Percentiles rank a stretch among this genome's conserved stretches.
These are phyloP conservation scores for Pseudogymnoascus sp. DNA, from an alignment of 2,329 filamentous ascomycete species.

Conservation along the genomic window DNA sequence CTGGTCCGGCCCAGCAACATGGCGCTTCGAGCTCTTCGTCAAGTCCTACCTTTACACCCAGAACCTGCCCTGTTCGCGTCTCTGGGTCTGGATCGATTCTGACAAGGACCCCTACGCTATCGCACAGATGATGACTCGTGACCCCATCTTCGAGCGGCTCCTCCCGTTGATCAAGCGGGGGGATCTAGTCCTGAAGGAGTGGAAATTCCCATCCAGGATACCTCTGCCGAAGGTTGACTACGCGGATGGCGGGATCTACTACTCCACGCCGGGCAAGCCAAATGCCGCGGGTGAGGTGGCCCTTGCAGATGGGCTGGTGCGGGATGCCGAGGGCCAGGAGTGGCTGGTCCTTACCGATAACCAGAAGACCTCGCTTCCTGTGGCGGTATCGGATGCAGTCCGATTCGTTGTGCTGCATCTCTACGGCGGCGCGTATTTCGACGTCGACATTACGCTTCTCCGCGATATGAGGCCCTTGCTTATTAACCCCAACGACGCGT, in stretches of 20 bases:
- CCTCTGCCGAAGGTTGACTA: conserved; percentile 42
- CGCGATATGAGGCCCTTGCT: conserved; percentile 48
- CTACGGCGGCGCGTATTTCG: conserved; percentile 46
- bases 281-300: conserved; percentile 28
- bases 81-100: conserved; percentile 48
- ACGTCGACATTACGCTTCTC: conserved; percentile 49
- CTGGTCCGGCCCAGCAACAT: conserved; percentile 50
- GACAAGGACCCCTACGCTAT: conserved; percentile 44
- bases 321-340: conserved; percentile 42
- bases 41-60: conserved; percentile 51
- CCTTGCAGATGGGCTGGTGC: conserved; percentile 44
- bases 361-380: conserved; percentile 50
- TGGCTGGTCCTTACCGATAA: conserved; percentile 47
- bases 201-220: conserved; percentile 47
- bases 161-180: conserved; percentile 45
- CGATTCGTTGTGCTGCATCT: conserved; percentile 48
- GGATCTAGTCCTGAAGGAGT: conserved; percentile 44
- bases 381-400: conserved; percentile 49
- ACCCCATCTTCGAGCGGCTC: conserved; percentile 46
- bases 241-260: conserved; percentile 42
- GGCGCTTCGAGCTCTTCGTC: conserved; percentile 49
- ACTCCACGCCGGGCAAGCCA: conserved; percentile 38
- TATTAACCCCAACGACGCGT: conserved; percentile 39
- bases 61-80: conserved; percentile 45
- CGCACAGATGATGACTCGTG: conserved; percentile 42